phyloP scores from a whole-genome alignment of 2,329 filamentous ascomycete genomes.

The Xylariaceae sp. region DNA sequence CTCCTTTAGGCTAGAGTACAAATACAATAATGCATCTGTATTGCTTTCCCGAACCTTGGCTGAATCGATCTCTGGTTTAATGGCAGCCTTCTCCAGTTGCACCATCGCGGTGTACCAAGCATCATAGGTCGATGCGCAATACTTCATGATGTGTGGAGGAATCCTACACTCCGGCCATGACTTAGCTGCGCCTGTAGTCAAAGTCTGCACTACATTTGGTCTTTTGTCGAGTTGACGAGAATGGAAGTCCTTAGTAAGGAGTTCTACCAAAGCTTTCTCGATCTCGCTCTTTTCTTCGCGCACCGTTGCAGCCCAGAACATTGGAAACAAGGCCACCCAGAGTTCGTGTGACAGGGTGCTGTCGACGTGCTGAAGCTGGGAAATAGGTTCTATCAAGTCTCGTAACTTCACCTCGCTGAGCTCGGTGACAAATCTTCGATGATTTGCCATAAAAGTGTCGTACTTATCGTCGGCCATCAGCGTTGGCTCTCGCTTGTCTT shows the following conservation, averaged over 20 bases:
- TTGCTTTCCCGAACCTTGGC: constrained; percentile 86
- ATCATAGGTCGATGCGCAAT: constrained; percentile 88
- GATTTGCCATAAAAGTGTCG: constrained; percentile 71
- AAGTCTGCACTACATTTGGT: constrained; percentile 90
- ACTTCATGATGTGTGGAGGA: constrained; percentile 94
- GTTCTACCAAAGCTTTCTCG: constrained; percentile 82
- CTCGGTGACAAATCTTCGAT: constrained; percentile 80
- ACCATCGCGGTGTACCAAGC: constrained; percentile 94
- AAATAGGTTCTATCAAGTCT: constrained; percentile 84
- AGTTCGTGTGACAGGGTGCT: constrained; percentile 77
- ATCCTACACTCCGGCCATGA: constrained; percentile 86
- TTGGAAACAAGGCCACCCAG: constrained; percentile 86
- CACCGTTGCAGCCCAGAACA: constrained; percentile 86
- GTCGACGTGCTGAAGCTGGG: constrained; percentile 89
- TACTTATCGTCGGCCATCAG: constrained; percentile 78
- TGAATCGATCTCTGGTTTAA: constrained; percentile 81
- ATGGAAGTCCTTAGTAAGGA: constrained; percentile 94
- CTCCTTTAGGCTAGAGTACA: constrained; percentile 87
- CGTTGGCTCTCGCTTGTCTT: constrained; percentile 60
- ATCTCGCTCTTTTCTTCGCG: constrained; percentile 87
- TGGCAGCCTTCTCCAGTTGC: constrained; percentile 84
- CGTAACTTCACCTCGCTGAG: constrained; percentile 81
- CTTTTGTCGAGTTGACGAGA: constrained; percentile 89
- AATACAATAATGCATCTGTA: constrained; percentile 87
- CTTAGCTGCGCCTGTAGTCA: constrained; percentile 82